Conservation (phyloP, 2,329 filamentous ascomycete genomes). For the Emydomyces testavorans region DNA sequence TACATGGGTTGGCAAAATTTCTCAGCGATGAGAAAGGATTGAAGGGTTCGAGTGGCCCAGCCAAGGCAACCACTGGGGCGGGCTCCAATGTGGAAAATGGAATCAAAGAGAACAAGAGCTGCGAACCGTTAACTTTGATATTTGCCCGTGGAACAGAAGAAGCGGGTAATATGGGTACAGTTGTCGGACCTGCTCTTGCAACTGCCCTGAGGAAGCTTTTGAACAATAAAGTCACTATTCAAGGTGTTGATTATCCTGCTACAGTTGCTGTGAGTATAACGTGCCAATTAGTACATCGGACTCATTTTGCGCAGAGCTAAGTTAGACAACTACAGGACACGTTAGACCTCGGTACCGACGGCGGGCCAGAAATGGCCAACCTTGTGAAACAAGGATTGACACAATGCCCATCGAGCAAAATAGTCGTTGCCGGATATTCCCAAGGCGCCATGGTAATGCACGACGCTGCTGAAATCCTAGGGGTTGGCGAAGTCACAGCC, state of each 20-base stretch:
- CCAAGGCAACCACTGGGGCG: constrained; percentile 9
- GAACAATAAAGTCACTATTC: constrained; percentile 22
- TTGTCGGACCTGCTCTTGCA: constrained; percentile 31
- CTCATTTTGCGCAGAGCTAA: constrained; percentile 21
- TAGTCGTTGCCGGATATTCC: constrained; percentile 28
- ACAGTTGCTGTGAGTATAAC: constrained; percentile 15
- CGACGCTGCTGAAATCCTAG: constrained; percentile 23
- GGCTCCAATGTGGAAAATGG: constrained; percentile 30
- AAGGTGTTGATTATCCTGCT: constrained; percentile 28
- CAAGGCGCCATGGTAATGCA: constrained; percentile 30
- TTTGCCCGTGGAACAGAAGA: constrained; percentile 37
- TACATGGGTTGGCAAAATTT: background rate
- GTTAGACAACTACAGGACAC: constrained; percentile 20
- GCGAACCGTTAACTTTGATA: constrained; percentile 34
- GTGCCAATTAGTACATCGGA: background rate
- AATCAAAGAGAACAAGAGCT: constrained; percentile 30
- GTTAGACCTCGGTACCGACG: constrained; percentile 21
- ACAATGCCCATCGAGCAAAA: constrained; percentile 27
- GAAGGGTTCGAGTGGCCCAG: background rate
- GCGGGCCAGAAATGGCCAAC: constrained; percentile 23
- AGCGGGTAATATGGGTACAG: constrained; percentile 33
- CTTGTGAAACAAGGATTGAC: constrained; percentile 23
- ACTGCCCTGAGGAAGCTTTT: constrained; percentile 20
- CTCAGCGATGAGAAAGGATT: background rate
- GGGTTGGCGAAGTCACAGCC: constrained; percentile 27